Base-by-base conservation (phyloP, 2,329 filamentous ascomycete species). In the Arthrocladium fulminans region DNA sequence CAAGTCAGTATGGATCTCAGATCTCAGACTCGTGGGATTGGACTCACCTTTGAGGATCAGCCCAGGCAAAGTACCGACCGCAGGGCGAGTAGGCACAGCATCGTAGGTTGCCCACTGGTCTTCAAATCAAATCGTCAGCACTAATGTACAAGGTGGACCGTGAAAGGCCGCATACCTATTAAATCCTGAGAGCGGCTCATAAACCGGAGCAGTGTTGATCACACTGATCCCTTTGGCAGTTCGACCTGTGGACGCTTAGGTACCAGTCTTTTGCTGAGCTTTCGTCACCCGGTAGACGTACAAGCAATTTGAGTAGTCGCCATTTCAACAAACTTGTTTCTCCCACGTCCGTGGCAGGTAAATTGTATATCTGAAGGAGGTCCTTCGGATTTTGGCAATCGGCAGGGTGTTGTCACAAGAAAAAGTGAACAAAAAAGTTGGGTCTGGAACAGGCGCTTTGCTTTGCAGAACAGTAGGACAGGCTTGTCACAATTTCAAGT, bases 191-290 rank as follows among this genome's bases (percentile, higher is more conserved):
- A 97, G 77, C 64, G 83, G 73, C 68, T 86, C 79, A 72, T 98
- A 98, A 64, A 84, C 79, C 53, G 92, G 92, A 59, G 83, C 86
- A 62, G 88, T 88, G 74, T 97, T 86, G 71, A 94, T 81, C 70
- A 97, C 76, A 63, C 89, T 89, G 74, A 98, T 89, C 69, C 83
- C 84, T 81, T 96, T 97, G 72, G 89, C 85, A 69, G 92, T 96
- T 73, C 92, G 88, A 78, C 86, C 79, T 83, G 58, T 25, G n/a
- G 37, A 39, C 42, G 22, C 17, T 50, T 20, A 25, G n/a, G 39
- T 46, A 24, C n/a, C n/a, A 15, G 13, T 2, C 13, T 20, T 17
- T 23, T 22, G 15, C 24, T 47, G 10, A 12, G n/a, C 13, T 20
- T 3, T 24, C 24, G 19, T 24, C 19, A 13, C 6, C 27, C 15